Conservation (phyloP, 2,329 filamentous ascomycete species). For the Zymoseptoria passerinii region DNA sequence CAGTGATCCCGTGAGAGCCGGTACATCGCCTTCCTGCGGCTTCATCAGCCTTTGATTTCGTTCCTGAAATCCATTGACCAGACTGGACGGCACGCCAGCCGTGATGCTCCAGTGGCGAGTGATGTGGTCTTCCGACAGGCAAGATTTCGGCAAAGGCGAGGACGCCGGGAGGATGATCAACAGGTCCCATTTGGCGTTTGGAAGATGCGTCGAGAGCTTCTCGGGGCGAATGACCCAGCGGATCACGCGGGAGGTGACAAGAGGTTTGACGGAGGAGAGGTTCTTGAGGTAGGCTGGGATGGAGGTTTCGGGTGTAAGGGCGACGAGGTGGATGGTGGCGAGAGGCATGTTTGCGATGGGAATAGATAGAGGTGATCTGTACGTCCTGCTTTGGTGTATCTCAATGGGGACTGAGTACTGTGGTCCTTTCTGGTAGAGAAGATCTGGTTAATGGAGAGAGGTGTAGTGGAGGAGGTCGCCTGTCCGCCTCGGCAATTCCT, state of each 20-base stretch:
- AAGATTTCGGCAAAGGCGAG: conserved; percentile 18
- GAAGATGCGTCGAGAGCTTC: conserved; percentile 35
- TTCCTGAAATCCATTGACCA: conserved; percentile 32
- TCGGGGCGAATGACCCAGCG: conserved; percentile 45
- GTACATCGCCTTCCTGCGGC: conserved; percentile 23
- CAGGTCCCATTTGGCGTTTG: conserved; percentile 41
- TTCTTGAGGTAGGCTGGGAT: conserved; percentile 35
- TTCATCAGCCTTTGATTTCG: conserved; percentile 36
- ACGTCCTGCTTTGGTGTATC: background rate
- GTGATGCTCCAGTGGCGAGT: conserved; percentile 26
- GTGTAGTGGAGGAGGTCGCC: background rate
- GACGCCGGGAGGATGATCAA: conserved; percentile 36
- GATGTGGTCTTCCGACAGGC: conserved; percentile 20
- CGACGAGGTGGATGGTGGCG: conserved; percentile 41
- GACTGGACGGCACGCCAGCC: conserved; percentile 38
- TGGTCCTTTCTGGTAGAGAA: background rate
- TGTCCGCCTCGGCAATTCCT: background rate
- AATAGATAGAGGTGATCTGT: background rate
- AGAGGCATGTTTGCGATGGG: conserved; percentile 37
- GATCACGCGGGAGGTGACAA: conserved; percentile 37
- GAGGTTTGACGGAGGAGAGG: conserved; percentile 33
- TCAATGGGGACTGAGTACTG: background rate
- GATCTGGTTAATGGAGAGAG: background rate
- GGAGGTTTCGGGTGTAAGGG: conserved; percentile 29
- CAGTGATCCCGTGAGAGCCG: conserved; percentile 30